Percentiles rank a stretch among this genome's conserved stretches.
Conservation (phyloP, 2,329 filamentous ascomycete species). For the Ceratocystis papillata region DNA sequence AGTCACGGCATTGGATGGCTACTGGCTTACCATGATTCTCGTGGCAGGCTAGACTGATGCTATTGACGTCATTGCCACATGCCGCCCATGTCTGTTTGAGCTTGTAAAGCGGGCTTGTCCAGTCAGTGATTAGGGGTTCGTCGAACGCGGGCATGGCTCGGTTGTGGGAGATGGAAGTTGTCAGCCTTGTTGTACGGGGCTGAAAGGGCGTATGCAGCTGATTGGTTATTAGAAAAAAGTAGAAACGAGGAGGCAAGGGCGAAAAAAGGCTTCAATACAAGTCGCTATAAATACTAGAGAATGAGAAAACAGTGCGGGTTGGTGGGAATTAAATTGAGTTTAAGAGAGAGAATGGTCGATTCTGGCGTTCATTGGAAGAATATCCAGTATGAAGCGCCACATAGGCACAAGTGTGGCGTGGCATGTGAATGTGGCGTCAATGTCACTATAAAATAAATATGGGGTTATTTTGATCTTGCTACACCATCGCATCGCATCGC, state of each 20-base stretch:
- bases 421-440: not conserved
- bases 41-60: constrained; percentile 36
- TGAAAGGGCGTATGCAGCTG: not conserved
- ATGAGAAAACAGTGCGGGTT: too few relatives aligned
- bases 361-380: too few relatives aligned
- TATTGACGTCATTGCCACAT: constrained; percentile 36
- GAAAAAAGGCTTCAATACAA: too few relatives aligned
- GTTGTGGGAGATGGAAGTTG: not conserved
- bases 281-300: too few relatives aligned
- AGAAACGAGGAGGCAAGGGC: too few relatives aligned
- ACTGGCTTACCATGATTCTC: constrained; percentile 36
- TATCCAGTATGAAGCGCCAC: not conserved
- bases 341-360: too few relatives aligned
- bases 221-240: too few relatives aligned
- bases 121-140: constrained; percentile 24
- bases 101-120: constrained; percentile 22
- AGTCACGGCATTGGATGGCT: constrained; percentile 39
- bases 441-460: not conserved
- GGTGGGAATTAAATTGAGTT: too few relatives aligned
- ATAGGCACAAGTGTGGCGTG: not conserved
- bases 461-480: too few relatives aligned
- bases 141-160: constrained; percentile 13
- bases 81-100: constrained; percentile 26
- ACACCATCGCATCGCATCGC: too few relatives aligned
- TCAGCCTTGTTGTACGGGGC: constrained; percentile 12